Evolutionary conservation across 2,329 filamentous ascomycete species (phyloP).

Genomic region (Aureobasidium sp.): DNA sequence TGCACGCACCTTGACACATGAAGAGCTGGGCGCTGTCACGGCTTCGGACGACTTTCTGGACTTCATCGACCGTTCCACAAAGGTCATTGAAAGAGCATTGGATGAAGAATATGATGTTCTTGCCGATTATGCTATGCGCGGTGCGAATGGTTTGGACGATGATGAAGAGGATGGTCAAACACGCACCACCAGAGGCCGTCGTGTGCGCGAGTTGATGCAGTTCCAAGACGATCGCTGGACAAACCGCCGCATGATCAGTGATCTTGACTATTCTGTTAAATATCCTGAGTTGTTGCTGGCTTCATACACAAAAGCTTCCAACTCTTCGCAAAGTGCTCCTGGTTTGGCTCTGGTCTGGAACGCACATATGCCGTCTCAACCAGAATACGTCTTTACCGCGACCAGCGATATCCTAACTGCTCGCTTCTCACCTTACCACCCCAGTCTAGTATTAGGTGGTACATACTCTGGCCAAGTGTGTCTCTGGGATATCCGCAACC

Average conservation of each 20-base stretch:
- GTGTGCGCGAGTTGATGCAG: constrained; percentile 79
- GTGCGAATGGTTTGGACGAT: constrained; percentile 66
- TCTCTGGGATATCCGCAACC: constrained; percentile 83
- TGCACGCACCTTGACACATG: constrained; percentile 65
- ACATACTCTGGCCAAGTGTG: constrained; percentile 95
- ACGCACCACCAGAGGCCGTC: constrained; percentile 60
- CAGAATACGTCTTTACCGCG: constrained; percentile 94
- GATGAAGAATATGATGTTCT: constrained; percentile 96
- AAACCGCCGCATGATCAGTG: constrained; percentile 94
- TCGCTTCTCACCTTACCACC: constrained; percentile 98
- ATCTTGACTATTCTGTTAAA: constrained; percentile 91
- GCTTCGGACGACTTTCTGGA: constrained; percentile 89
- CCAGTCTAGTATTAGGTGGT: constrained; percentile 89
- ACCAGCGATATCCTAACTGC: constrained; percentile 92
- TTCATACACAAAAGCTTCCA: constrained; percentile 74
- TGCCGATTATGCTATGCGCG: constrained; percentile 83
- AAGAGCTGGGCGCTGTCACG: constrained; percentile 84
- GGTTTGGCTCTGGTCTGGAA: constrained; percentile 97
- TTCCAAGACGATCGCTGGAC: constrained; percentile 95
- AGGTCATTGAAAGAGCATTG: constrained; percentile 90
- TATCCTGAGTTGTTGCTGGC: constrained; percentile 88
- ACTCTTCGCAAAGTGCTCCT: constrained; percentile 72
- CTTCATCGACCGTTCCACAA: constrained; percentile 91
- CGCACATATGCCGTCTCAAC: constrained; percentile 82
- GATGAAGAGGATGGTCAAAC: constrained; percentile 63